Evolutionary conservation across 2,329 filamentous ascomycete species (phyloP), one percentile per base, ranked within the genome.

Genomic region (Hyphodiscus sp.): DNA sequence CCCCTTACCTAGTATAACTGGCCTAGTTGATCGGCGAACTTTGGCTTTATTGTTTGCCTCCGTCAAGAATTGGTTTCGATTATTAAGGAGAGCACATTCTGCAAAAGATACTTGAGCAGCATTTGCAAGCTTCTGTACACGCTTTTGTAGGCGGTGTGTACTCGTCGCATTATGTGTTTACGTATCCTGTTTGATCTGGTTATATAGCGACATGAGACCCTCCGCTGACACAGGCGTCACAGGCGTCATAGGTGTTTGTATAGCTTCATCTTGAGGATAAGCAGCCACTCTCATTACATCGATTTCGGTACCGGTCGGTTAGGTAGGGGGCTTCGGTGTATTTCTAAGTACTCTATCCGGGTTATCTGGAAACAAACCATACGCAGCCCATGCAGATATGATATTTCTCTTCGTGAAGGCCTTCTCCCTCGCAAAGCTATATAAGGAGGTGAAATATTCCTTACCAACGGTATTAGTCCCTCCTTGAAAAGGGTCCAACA

Each of bases 241-340:
- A 48, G 66, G 67, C 44, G 67, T 69, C 16, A 65, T 57, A 48
- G 66, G 67, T 42, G 67, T 69, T 59, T 60, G 55, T 43, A 56
- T 60, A 60, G 16, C 44, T n/a, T 41, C 29, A 16, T 47, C n/a
- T 51, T 41, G 50, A 1, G 3, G 23, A 45, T 23, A 47, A 30
- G 26, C 6, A 19, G 3, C 41, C 23, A 4, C 23, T 26, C 23
- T 26, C 8, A 26, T 26, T 8, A 26, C 23, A 26, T 26, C 23
- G 20, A 42, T n/a, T 8, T 52, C 26, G n/a, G 47, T 20, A 56
- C n/a, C 44, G 49, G 51, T 43, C 18, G 18, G 43, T 19, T 49
- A 42, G 54, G 49, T 1, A 2, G 45, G 26, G 20, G 54, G 53
- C 33, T 50, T 54, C 3, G 45, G 56, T 44, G 42, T 56, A 20